phyloP scores from a whole-genome alignment of 345 rosid genomes.

The Corchorus capsularis region DNA sequence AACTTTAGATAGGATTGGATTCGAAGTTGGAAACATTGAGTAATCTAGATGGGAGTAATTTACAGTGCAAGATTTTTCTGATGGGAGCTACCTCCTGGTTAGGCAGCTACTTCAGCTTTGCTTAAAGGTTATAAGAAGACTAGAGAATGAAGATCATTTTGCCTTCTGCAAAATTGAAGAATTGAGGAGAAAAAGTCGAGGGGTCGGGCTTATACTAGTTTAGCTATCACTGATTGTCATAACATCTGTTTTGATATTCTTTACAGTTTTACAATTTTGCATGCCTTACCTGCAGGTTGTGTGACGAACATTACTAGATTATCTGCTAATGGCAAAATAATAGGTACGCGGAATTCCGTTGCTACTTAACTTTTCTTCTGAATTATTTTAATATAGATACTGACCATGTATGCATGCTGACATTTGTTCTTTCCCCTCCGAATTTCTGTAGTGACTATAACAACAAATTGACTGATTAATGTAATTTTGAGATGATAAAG shows the following conservation, averaged over 20 bases:
- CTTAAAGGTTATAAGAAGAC: neutral
- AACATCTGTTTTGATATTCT: conserved; percentile 13
- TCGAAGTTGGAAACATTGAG: neutral
- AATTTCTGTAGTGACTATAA: neutral
- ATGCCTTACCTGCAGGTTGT: conserved; percentile 29
- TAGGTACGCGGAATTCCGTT: conserved; percentile 22
- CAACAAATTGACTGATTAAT: neutral
- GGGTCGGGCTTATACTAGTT: neutral
- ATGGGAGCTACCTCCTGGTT: neutral
- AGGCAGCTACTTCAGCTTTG: neutral
- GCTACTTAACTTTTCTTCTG: neutral
- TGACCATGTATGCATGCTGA: neutral
- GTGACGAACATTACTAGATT: conserved; percentile 23
- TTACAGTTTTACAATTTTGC: conserved; percentile 15
- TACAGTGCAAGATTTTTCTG: neutral
- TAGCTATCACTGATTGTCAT: conserved; percentile 23
- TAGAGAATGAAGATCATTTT: neutral
- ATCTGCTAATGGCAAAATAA: conserved; percentile 25
- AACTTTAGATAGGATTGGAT: neutral
- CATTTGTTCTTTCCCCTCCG: neutral
- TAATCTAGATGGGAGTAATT: neutral
- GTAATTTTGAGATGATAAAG: conserved; percentile 2
- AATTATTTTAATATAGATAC: conserved; percentile 2
- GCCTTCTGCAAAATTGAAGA: neutral
- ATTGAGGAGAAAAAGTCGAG: neutral